Evolutionary conservation across 2,329 filamentous ascomycete species (phyloP).

Genomic region (Talaromyces sp.): DNA sequence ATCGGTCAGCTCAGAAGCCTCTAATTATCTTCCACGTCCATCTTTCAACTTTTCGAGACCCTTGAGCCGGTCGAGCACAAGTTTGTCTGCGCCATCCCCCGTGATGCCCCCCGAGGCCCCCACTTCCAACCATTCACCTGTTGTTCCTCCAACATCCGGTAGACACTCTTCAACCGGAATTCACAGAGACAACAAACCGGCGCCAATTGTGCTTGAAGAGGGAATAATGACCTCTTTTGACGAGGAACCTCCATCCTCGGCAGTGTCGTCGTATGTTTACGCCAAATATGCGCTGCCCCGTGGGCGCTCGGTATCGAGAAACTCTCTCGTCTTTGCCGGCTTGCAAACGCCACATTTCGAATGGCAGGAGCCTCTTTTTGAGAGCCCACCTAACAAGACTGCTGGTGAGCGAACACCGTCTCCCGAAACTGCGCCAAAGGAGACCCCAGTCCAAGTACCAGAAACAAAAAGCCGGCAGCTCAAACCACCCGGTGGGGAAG

Average conservation of each 20-base stretch:
- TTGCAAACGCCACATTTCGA: conserved; percentile 52
- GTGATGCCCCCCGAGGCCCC: conserved; percentile 27
- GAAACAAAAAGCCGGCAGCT: background rate
- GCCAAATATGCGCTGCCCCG: conserved; percentile 79
- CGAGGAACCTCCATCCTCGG: conserved; percentile 32
- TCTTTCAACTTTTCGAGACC: conserved; percentile 94
- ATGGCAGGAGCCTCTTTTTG: conserved; percentile 57
- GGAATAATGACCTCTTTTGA: conserved; percentile 15
- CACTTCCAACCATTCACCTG: background rate
- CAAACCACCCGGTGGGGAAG: background rate
- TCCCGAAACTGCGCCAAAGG: conserved; percentile 17
- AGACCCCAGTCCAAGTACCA: background rate
- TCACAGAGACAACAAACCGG: conserved; percentile 19
- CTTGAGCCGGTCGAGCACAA: conserved; percentile 56
- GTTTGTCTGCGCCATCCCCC: conserved; percentile 28
- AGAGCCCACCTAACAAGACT: conserved; percentile 30
- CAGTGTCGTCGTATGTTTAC: conserved; percentile 74
- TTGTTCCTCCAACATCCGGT: background rate
- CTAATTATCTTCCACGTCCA: conserved; percentile 63
- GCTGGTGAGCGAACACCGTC: conserved; percentile 26
- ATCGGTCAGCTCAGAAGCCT: conserved; percentile 78
- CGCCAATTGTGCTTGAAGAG: conserved; percentile 25
- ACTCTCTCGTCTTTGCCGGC: conserved; percentile 57
- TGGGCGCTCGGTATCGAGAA: conserved; percentile 70
- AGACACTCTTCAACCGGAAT: conserved; percentile 7